Conservation (phyloP, 371 early-diverging fungal species). For the Coemansia sp. region DNA sequence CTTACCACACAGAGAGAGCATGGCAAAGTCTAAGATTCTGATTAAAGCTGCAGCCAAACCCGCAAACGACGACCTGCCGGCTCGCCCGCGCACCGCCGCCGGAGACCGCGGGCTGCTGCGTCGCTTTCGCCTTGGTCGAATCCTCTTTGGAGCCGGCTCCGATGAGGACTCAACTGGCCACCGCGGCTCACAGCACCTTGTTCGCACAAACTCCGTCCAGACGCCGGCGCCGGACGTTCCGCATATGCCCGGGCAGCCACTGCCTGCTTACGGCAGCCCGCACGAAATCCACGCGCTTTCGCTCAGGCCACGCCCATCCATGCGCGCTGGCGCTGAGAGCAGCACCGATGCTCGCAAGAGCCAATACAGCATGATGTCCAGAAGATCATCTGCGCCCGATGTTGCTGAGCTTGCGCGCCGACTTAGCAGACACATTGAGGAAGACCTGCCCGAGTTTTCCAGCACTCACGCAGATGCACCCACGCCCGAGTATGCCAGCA, state of each 20-base stretch:
- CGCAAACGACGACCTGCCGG: conserved; percentile 17
- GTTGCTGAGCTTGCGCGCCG: conserved; percentile 22
- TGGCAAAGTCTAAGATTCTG: conserved; percentile 9
- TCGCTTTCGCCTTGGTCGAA: conserved; percentile 43
- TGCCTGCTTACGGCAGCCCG: not conserved
- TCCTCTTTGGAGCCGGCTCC: conserved; percentile 35
- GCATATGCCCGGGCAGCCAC: conserved; percentile 1
- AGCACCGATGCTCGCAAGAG: conserved; percentile 26
- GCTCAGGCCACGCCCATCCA: not conserved
- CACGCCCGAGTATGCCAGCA: not conserved
- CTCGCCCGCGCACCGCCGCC: conserved; percentile 45
- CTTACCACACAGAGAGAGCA: not conserved
- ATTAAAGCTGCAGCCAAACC: conserved; percentile 22
- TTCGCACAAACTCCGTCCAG: conserved; percentile 40
- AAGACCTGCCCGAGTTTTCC: not conserved
- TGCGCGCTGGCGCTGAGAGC: conserved; percentile 1
- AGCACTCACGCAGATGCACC: not conserved
- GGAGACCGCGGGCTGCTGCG: conserved; percentile 44
- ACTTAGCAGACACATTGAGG: conserved; percentile 21
- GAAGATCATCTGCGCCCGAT: conserved; percentile 46
- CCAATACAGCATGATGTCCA: conserved; percentile 36
- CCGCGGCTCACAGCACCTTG: conserved; percentile 12
- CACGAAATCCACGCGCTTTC: not conserved
- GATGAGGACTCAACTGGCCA: not conserved
- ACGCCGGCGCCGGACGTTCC: conserved; percentile 18